Evolutionary conservation across 202 grass and related monocot species (phyloP).

Genomic region (Setaria viridis): DNA sequence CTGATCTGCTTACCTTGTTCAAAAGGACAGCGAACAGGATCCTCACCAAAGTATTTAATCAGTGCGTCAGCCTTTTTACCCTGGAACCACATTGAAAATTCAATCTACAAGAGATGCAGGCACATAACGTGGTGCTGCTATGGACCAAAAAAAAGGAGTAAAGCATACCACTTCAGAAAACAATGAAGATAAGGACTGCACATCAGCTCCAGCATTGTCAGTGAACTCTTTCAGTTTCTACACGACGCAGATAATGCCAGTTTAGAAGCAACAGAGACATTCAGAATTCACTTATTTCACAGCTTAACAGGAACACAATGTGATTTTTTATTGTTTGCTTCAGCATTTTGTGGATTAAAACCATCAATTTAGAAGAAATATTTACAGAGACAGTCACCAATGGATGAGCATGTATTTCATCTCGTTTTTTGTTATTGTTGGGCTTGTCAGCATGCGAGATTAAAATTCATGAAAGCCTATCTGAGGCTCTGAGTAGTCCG

Average conservation of each 20-base stretch:
- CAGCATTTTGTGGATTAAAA: slow-evolving; percentile 29
- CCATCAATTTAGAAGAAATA: not conserved
- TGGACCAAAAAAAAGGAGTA: not conserved
- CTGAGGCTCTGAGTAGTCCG: not conserved
- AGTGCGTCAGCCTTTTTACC: slow-evolving; percentile 93
- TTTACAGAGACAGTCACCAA: not conserved
- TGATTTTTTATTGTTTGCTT: not conserved
- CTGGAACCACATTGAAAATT: slow-evolving; percentile 57
- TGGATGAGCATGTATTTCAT: slow-evolving; percentile 1
- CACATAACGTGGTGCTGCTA: slow-evolving; percentile 8
- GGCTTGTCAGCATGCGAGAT: not conserved
- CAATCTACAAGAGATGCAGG: slow-evolving; percentile 24
- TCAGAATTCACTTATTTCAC: not conserved
- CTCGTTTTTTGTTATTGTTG: not conserved
- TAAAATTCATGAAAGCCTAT: slow-evolving; percentile 25
- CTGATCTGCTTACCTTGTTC: slow-evolving; percentile 80
- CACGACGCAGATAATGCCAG: slow-evolving; percentile 26
- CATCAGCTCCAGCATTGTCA: slow-evolving; percentile 82
- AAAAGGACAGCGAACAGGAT: slow-evolving; percentile 95
- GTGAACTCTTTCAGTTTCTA: slow-evolving; percentile 95
- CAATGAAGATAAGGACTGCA: slow-evolving; percentile 79
- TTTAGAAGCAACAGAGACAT: slow-evolving; percentile 33
- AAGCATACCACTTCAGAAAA: slow-evolving; percentile 89
- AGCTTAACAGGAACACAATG: not conserved
- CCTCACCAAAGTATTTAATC: slow-evolving; percentile 97